Evolutionary conservation across 1,284 basidiomycete genomes (phyloP).

Genomic region (Malassezia pachydermatis): DNA sequence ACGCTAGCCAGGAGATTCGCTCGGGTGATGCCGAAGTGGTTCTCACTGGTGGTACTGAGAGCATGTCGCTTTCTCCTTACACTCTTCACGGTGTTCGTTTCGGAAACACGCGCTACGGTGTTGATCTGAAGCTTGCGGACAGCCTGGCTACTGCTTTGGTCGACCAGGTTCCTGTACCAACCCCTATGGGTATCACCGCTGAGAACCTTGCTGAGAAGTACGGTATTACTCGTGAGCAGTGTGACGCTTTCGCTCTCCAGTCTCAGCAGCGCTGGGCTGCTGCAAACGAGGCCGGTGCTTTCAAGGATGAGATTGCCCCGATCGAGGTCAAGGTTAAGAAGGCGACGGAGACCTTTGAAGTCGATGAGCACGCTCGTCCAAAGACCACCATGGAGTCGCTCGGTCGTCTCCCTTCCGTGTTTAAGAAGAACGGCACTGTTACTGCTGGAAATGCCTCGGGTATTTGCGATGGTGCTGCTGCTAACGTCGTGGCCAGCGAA

Average conservation of each 20-base stretch:
- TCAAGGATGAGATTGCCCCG: slow-evolving; percentile 49
- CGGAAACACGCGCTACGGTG: slow-evolving; percentile 50
- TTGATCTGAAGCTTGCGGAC: slow-evolving; percentile 55
- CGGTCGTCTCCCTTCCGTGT: slow-evolving; percentile 71
- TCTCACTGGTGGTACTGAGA: slow-evolving; percentile 91
- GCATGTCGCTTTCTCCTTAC: slow-evolving; percentile 83
- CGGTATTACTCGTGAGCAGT: slow-evolving; percentile 69
- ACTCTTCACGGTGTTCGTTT: slow-evolving; percentile 48
- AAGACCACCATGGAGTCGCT: slow-evolving; percentile 86
- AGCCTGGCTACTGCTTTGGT: slow-evolving; percentile 53
- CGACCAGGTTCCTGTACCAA: slow-evolving; percentile 53
- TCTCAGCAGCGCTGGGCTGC: slow-evolving; percentile 48
- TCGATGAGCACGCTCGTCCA: slow-evolving; percentile 56
- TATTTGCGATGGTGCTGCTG: slow-evolving; percentile 93
- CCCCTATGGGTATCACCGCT: slow-evolving; percentile 62
- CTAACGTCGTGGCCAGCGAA: slow-evolving; percentile 82
- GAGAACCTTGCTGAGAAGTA: slow-evolving; percentile 77
- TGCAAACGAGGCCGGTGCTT: slow-evolving; percentile 51
- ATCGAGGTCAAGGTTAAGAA: slow-evolving; percentile 47
- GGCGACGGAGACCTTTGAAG: slow-evolving; percentile 31
- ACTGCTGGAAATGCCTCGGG: slow-evolving; percentile 94
- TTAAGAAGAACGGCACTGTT: slow-evolving; percentile 76
- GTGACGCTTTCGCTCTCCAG: slow-evolving; percentile 56
- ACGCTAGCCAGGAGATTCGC: slow-evolving; percentile 80
- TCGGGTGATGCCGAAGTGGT: slow-evolving; percentile 76